A percentile compares a stretch with the other conserved stretches of the same genome.
Conservation (phyloP, 805 yeast genomes). For the Ogataea nitratoaversa region DNA sequence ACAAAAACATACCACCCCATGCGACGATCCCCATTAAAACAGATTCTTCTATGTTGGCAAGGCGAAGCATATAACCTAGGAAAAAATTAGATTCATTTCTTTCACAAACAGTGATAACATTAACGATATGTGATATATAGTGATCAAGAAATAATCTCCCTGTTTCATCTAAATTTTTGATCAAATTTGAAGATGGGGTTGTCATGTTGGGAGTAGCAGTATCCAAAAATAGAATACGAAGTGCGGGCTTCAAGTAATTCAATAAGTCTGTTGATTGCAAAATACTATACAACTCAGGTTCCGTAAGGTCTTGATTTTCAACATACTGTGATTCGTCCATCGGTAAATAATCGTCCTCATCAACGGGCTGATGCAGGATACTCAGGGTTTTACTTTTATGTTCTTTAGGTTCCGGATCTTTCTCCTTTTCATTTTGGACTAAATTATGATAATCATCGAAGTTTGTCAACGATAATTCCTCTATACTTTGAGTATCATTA, state of each 20-base stretch:
- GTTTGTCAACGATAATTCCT: neutral
- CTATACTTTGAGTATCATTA: neutral
- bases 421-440: neutral
- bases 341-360: conserved; percentile 21
- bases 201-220: conserved; percentile 13
- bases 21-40: conserved; percentile 51
- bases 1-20: conserved; percentile 50
- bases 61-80: conserved; percentile 44
- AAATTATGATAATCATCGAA: neutral
- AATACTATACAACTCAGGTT: conserved; percentile 21
- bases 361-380: too few relatives aligned
- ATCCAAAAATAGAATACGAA: conserved; percentile 22
- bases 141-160: conserved; percentile 45
- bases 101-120: conserved; percentile 38
- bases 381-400: too few relatives aligned
- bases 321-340: conserved; percentile 35
- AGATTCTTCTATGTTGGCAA: conserved; percentile 47
- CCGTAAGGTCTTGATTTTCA: conserved; percentile 27
- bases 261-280: conserved; percentile 20
- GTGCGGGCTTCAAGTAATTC: conserved; percentile 24
- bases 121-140: conserved; percentile 45
- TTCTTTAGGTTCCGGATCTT: too few relatives aligned
- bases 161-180: conserved; percentile 35
- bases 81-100: conserved; percentile 49
- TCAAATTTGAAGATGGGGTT: conserved; percentile 23